phyloP scores from a whole-genome alignment of 345 rosid genomes.

The Durio zibethinus region DNA sequence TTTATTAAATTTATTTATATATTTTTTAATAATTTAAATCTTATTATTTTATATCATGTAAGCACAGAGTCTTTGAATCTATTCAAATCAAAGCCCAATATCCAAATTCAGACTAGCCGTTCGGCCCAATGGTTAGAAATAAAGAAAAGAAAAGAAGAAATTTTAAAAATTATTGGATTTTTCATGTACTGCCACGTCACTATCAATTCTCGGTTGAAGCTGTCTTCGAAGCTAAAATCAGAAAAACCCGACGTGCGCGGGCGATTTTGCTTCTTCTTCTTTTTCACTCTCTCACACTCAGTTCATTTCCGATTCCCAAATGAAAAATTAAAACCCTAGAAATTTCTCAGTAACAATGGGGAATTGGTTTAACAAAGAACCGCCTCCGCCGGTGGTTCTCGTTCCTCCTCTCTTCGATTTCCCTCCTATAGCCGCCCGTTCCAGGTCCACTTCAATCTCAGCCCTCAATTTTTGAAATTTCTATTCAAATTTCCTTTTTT shows the following conservation, averaged over 20 bases:
- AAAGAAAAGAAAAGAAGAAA: not conserved
- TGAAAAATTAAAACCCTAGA: not conserved
- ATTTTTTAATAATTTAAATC: no score
- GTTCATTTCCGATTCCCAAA: not conserved
- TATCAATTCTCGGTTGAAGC: not conserved
- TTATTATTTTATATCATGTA: no score
- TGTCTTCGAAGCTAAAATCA: not conserved
- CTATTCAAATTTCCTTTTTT: not conserved
- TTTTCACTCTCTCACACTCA: not conserved
- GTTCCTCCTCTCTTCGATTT: constrained; percentile 92
- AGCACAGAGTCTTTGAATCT: no score
- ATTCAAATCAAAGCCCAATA: no score
- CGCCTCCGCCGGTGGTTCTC: constrained; percentile 81
- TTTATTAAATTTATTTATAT: no score
- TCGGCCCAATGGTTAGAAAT: no score
- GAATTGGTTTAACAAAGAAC: constrained; percentile 51
- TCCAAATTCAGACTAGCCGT: no score
- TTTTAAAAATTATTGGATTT: not conserved
- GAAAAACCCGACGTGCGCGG: constrained; percentile 17
- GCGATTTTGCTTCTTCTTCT: not conserved
- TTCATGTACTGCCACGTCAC: constrained; percentile 1
- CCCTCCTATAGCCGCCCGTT: constrained; percentile 89
- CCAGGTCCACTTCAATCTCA: constrained; percentile 43
- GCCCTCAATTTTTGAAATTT: not conserved
- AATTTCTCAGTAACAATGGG: constrained; percentile 39